Evolutionary conservation across 2,329 filamentous ascomycete genomes (phyloP).

Genomic region (Nothopassalora personata): DNA sequence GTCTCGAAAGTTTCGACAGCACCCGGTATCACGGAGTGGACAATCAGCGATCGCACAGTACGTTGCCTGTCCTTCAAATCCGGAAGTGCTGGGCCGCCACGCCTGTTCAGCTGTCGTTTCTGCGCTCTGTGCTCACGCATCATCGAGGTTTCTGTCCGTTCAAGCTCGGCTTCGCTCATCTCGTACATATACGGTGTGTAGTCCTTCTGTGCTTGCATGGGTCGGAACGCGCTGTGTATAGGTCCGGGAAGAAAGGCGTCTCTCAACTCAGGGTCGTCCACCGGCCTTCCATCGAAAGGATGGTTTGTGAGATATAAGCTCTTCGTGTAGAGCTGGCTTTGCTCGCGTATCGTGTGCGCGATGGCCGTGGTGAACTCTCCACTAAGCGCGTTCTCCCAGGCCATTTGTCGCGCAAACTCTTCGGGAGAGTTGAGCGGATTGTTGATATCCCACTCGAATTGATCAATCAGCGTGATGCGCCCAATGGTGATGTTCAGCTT

Average conservation of each 20-base stretch:
- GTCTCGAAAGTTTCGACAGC: conserved; percentile 75
- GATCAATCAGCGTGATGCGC: conserved; percentile 86
- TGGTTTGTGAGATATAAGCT: conserved; percentile 90
- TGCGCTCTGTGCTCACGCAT: conserved; percentile 89
- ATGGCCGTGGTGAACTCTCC: conserved; percentile 97
- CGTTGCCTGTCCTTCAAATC: conserved; percentile 92
- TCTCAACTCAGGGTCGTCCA: conserved; percentile 87
- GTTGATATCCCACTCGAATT: conserved; percentile 99
- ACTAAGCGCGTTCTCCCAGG: conserved; percentile 79
- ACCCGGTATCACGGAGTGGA: conserved; percentile 87
- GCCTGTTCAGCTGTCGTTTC: conserved; percentile 89
- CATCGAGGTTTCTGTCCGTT: conserved; percentile 86
- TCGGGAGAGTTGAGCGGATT: conserved; percentile 90
- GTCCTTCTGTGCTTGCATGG: conserved; percentile 88
- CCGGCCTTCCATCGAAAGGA: conserved; percentile 86
- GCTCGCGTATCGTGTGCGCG: conserved; percentile 94
- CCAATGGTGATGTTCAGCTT: conserved; percentile 98
- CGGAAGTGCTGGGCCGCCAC: conserved; percentile 87
- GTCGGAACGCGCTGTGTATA: conserved; percentile 75
- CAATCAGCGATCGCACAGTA: conserved; percentile 85
- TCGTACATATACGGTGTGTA: conserved; percentile 92
- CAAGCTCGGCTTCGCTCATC: conserved; percentile 81
- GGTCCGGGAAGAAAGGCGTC: conserved; percentile 82
- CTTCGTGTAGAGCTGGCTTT: conserved; percentile 88
- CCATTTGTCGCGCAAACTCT: conserved; percentile 86